Base-by-base conservation (phyloP, 805 yeast species). In the Blastobotrys mokoenaii region DNA sequence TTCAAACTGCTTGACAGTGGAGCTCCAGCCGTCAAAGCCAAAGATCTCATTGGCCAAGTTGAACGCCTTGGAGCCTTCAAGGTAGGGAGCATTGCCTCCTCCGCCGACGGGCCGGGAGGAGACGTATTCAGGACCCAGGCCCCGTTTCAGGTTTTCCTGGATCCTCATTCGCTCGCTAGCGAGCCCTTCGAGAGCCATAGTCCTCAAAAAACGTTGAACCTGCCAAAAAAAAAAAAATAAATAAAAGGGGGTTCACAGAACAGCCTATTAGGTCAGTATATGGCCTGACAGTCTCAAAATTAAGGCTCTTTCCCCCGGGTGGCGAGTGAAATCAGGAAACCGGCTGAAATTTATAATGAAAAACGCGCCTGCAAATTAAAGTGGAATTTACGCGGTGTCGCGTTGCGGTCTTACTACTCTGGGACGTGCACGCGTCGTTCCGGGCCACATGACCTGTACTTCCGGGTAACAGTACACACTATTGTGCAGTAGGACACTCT, bases 1-100 rank as follows among this genome's bases (percentile, higher is more conserved):
- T 34, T 73, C 75, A 38, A 74, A 66, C 37, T 71, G 67, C 42
- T 71, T 67, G 18, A 84, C 65, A 57, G 83, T 85, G 0, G 84
- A 72, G 49, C 71, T 67, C 93, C 93, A 83, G 7, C 90, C 90
- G 57, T 82, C 79, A 54, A 79, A 82, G 0, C 90, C 89, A 65
- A 83, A 83, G 2, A 83, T 73, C 54, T 80, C 83, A 58, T 83
- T 83, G 37, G 93, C 90, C 35, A 83, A 66, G 52, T 74, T 73
- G 43, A 83, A 70, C 8, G 79, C 86, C 55, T 73, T 78, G 83
- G 84, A 79, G 2, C 88, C 90, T 59, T 82, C 89, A 33, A 84
- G 62, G 57, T 84, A 83, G 25, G 77, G 74, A 18, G 81, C 80
- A 14, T 59, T 53, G 22, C 49, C 48, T 3, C 66, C 65, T 4